Percentiles rank a stretch among this genome's conserved stretches.
These are phyloP conservation scores for Pyronema domesticum DNA, from an alignment of 495 filamentous ascomycete species.

Conservation along the genomic window DNA sequence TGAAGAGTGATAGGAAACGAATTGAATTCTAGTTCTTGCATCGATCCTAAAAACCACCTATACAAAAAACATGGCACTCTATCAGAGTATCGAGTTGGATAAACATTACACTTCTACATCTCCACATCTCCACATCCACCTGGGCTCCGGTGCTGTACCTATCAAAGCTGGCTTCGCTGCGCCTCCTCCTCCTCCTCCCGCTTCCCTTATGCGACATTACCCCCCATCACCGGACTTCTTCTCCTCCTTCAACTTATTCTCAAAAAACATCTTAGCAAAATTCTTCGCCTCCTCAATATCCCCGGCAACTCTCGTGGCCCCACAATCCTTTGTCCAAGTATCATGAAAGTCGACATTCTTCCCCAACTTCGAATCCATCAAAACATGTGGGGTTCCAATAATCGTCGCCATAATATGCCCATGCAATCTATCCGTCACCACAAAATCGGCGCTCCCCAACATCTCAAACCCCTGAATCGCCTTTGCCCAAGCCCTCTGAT, in stretches of 20 bases:
- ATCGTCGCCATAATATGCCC: slow-evolving; percentile 15
- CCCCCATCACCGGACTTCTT: not conserved
- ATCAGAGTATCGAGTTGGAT: no score
- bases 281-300: slow-evolving; percentile 10
- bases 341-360: slow-evolving; percentile 17
- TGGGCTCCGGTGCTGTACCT: no score
- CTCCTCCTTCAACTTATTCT: slow-evolving; percentile 1
- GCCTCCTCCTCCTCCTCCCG: not conserved
- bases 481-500: slow-evolving; percentile 16
- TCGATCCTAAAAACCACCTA: no score
- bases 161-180: not conserved
- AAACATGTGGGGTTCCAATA: slow-evolving; percentile 15
- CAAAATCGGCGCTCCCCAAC: slow-evolving; percentile 9
- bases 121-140: no score
- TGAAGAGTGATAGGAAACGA: no score
- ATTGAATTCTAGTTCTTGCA: no score
- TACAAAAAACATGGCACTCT: no score
- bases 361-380: slow-evolving; percentile 16
- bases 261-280: slow-evolving; percentile 13
- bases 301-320: slow-evolving; percentile 7
- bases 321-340: slow-evolving; percentile 17
- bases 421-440: slow-evolving; percentile 16
- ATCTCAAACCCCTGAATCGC: slow-evolving; percentile 13
- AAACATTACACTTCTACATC: no score
- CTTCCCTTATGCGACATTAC: not conserved